These are phyloP conservation scores for Pseudozyma tsukubaensis DNA, from an alignment of 1,284 basidiomycete genomes.

Conservation along the genomic window DNA sequence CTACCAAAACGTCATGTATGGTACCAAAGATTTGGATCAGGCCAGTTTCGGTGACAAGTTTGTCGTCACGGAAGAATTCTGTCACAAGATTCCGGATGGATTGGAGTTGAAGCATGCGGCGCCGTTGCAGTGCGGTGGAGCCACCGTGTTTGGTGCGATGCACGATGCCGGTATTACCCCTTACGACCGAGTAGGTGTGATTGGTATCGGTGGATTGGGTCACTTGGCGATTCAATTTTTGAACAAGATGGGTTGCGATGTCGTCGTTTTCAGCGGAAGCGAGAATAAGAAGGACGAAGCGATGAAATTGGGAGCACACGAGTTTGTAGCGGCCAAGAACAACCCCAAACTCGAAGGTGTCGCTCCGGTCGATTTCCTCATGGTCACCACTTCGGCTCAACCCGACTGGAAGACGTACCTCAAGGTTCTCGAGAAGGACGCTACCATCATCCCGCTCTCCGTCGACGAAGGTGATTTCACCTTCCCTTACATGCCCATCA, in stretches of 20 bases:
- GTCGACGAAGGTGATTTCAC: conserved; percentile 44
- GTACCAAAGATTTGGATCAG: conserved; percentile 51
- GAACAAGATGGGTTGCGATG: conserved; percentile 55
- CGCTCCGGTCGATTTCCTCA: conserved; percentile 56
- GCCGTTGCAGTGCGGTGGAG: conserved; percentile 58
- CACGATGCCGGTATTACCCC: conserved; percentile 36
- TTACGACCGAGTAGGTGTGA: conserved; percentile 48
- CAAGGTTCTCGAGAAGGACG: conserved; percentile 53
- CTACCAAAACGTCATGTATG: conserved; percentile 58
- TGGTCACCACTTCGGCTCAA: conserved; percentile 62
- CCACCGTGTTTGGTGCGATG: conserved; percentile 56
- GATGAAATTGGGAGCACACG: conserved; percentile 53
- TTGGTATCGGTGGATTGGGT: conserved; percentile 53
- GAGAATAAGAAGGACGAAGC: conserved; percentile 60
- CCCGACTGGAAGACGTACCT: conserved; percentile 62
- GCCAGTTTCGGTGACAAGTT: conserved; percentile 63
- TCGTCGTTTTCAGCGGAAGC: conserved; percentile 55
- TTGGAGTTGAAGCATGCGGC: conserved; percentile 58
- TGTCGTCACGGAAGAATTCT: conserved; percentile 59
- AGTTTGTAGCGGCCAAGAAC: conserved; percentile 61
- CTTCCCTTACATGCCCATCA: conserved; percentile 59
- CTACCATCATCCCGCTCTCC: conserved; percentile 59
- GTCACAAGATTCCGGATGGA: conserved; percentile 60
- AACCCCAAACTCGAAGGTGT: conserved; percentile 59
- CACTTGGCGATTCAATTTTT: conserved; percentile 57